These are phyloP conservation scores for Sclerotiophoma versabilis DNA, from an alignment of 2,329 filamentous ascomycete species.

Conservation along the genomic window DNA sequence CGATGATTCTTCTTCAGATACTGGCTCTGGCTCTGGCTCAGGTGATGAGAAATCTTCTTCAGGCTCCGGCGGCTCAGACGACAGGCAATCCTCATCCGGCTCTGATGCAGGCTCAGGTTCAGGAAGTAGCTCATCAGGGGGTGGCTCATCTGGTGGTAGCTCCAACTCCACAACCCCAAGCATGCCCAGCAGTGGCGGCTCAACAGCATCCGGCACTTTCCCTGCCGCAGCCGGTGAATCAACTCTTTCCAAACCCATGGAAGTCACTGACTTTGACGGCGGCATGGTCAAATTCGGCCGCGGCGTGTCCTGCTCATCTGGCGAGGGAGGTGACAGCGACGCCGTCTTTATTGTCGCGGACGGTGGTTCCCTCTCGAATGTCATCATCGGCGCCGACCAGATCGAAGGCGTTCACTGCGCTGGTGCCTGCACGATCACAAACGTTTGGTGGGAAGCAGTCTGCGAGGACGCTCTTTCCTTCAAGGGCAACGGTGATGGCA, in stretches of 20 bases:
- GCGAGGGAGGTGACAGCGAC: slow-evolving; percentile 54
- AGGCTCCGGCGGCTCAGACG: neutral
- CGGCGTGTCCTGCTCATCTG: slow-evolving; percentile 43
- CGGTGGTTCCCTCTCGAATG: slow-evolving; percentile 61
- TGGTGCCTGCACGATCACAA: slow-evolving; percentile 57
- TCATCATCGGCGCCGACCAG: slow-evolving; percentile 61
- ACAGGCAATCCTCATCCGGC: neutral
- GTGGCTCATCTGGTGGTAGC: slow-evolving; percentile 1
- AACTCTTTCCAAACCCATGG: slow-evolving; percentile 27
- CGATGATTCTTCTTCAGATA: neutral
- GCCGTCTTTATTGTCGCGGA: slow-evolving; percentile 62
- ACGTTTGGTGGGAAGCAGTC: slow-evolving; percentile 55
- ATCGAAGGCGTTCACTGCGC: slow-evolving; percentile 61
- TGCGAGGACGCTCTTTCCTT: slow-evolving; percentile 51
- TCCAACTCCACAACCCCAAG: slow-evolving; percentile 12
- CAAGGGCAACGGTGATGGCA: slow-evolving; percentile 45
- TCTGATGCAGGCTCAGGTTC: neutral
- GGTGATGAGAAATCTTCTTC: slow-evolving; percentile 2
- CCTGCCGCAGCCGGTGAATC: slow-evolving; percentile 29
- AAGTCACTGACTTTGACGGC: slow-evolving; percentile 34
- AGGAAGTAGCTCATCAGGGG: neutral
- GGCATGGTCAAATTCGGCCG: slow-evolving; percentile 32
- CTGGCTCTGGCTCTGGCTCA: slow-evolving; percentile 1
- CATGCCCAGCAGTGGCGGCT: slow-evolving; percentile 13
- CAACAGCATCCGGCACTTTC: slow-evolving; percentile 26